Base-by-base conservation (phyloP, 2,329 filamentous ascomycete species). In the Ampelomyces quisqualis region DNA sequence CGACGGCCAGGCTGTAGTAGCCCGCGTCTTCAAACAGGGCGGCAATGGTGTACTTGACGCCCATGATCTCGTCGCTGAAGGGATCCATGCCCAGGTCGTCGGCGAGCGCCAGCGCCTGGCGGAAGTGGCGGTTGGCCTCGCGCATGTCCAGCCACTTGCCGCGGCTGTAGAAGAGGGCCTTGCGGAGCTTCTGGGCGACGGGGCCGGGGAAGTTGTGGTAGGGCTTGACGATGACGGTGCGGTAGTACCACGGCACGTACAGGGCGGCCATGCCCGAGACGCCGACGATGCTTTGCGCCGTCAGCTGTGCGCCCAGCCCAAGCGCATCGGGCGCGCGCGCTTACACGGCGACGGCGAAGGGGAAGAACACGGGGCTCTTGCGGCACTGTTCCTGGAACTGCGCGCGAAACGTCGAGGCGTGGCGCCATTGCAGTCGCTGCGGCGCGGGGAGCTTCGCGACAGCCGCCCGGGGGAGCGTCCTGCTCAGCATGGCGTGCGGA, bases 1-100 rank as follows among this genome's bases (percentile, higher is more conserved):
- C 80, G 42, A 88, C 83, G 0, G 90, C 82, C 42, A 83, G 80
- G 15, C 80, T 75, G 59, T 83, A 83, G 57, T 85, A 80, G 21
- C 83, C 77, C 11, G 88, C 80, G 60, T 85, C 84, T 68, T 96
- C 88, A 48, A 95, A 77, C 76, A 95, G 82, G 7, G 78, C 77
- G 1, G 88, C 83, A 7, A 95, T 76, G 63, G 90, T 83, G 35
- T 97, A 84, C 61, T 90, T 88, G 37, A 97, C 83, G 7, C 93
- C 93, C 54, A 96, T 77, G 22, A 96, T 84, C 65, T 96, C 90
- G 56, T 96, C 87, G 3, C 87, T 90, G 64, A 90, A 94, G 0
- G 88, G 88, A 62, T 97, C 89, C 73, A 98, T 80, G 0, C 83
- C 82, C 35, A 86, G 62, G 58, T 88, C 82, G 34, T 82, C 73